Evolutionary conservation across 179 eudicot genomes (phyloP).

Genomic region (Camellia oleifera): DNA sequence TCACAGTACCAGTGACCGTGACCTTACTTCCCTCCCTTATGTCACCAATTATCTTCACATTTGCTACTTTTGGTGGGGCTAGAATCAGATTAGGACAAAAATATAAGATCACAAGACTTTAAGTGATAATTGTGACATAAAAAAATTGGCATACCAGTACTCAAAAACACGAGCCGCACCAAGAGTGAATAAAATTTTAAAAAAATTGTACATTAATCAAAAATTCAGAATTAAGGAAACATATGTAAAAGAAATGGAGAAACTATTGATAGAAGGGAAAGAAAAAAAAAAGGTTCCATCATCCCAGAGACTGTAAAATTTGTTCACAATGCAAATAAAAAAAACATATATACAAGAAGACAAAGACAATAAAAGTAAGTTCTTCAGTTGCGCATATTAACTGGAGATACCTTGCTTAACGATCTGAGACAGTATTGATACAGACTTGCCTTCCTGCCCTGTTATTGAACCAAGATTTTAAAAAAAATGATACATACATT

Average conservation of each 20-base stretch:
- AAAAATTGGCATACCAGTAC: not conserved
- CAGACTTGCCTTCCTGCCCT: conserved; percentile 93
- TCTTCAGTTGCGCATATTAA: conserved; percentile 8
- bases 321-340: not conserved
- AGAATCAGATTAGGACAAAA: conserved; percentile 24
- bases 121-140: not conserved
- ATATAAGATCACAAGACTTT: conserved; percentile 10
- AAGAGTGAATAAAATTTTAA: not conserved
- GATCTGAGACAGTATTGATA: conserved; percentile 51
- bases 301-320: not conserved
- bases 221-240: not conserved
- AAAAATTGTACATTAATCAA: not conserved
- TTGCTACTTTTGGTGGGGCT: conserved; percentile 91
- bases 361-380: not conserved
- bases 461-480: conserved; percentile 25
- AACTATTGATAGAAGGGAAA: not conserved
- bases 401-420: conserved; percentile 67
- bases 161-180: not conserved
- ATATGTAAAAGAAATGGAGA: not conserved
- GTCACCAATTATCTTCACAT: conserved; percentile 80
- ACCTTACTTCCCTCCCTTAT: conserved; percentile 90
- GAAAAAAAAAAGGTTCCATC: conserved; percentile 1
- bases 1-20: conserved; percentile 78
- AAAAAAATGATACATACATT: not conserved
- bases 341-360: not conserved